Percentiles rank a stretch among this genome's conserved stretches.
phyloP scores from a whole-genome alignment of 169 alveolate species.

The Babesia caballi region DNA sequence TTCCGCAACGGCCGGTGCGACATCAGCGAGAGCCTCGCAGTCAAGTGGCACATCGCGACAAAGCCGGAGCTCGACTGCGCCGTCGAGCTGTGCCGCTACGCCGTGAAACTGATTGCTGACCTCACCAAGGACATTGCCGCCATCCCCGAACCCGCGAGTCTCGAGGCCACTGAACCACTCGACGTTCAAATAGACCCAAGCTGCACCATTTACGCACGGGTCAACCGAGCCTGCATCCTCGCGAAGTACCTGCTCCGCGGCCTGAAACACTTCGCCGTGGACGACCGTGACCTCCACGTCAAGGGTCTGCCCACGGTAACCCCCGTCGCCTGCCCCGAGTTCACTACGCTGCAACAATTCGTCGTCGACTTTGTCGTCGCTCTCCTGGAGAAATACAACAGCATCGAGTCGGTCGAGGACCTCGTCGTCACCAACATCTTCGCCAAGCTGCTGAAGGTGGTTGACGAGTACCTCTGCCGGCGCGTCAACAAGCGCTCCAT shows the following conservation, averaged over 20 bases:
- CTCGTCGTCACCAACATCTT: slow-evolving; percentile 20
- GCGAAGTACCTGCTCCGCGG: slow-evolving; percentile 6
- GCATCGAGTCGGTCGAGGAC: slow-evolving; percentile 20
- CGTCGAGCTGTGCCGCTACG: background rate
- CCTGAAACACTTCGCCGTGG: slow-evolving; percentile 35
- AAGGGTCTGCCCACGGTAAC: slow-evolving; percentile 38
- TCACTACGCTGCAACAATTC: background rate
- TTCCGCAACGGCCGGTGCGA: slow-evolving; percentile 17
- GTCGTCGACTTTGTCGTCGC: background rate
- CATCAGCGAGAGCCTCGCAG: background rate
- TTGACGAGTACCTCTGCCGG: slow-evolving; percentile 24
- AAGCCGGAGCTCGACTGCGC: slow-evolving; percentile 5
- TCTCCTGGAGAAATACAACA: background rate
- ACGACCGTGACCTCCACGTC: slow-evolving; percentile 14
- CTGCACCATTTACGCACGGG: background rate
- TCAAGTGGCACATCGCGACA: slow-evolving; percentile 30
- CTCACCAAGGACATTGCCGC: background rate
- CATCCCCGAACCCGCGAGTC: slow-evolving; percentile 13
- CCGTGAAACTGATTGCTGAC: background rate
- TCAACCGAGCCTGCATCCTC: slow-evolving; percentile 22
- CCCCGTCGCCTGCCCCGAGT: slow-evolving; percentile 18
- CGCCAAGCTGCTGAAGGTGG: slow-evolving; percentile 36
- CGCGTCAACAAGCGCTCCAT: background rate
- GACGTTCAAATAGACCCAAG: background rate
- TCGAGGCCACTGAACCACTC: background rate